phyloP scores from a whole-genome alignment of 2,329 filamentous ascomycete species.

The Talaromyces sp. region DNA sequence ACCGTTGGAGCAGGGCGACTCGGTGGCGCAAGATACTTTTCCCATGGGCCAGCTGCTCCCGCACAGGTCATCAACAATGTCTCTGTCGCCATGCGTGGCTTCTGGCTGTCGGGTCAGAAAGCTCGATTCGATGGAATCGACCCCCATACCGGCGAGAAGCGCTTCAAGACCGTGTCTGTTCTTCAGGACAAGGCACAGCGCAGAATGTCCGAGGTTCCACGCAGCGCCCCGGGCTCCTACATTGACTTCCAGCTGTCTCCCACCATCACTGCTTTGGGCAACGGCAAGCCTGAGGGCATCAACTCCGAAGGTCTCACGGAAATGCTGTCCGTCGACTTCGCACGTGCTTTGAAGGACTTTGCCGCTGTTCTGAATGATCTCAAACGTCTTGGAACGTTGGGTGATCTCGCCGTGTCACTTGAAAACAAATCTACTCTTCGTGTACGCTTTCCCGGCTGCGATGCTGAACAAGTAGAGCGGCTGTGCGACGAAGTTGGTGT shows the following conservation, averaged over 20 bases:
- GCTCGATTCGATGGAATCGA: conserved; percentile 78
- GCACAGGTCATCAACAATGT: conserved; percentile 93
- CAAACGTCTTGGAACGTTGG: conserved; percentile 67
- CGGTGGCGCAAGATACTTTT: conserved; percentile 79
- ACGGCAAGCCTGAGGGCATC: conserved; percentile 55
- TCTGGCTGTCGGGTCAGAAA: conserved; percentile 86
- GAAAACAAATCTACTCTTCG: conserved; percentile 64
- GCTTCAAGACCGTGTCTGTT: conserved; percentile 70
- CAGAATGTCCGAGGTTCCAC: conserved; percentile 56
- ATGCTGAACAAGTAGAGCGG: conserved; percentile 72
- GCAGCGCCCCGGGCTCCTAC: conserved; percentile 64
- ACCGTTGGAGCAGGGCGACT: conserved; percentile 62
- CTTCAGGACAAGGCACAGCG: conserved; percentile 68
- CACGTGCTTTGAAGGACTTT: conserved; percentile 77
- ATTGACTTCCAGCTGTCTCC: conserved; percentile 87
- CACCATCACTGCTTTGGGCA: conserved; percentile 78
- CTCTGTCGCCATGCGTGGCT: conserved; percentile 86
- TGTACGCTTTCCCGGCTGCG: conserved; percentile 86
- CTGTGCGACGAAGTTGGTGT: conserved; percentile 87
- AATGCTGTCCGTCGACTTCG: conserved; percentile 80
- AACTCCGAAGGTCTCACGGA: conserved; percentile 81
- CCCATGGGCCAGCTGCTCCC: conserved; percentile 75
- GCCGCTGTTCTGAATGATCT: conserved; percentile 75
- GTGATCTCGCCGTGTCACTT: conserved; percentile 76
- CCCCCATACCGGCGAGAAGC: conserved; percentile 63